A percentile compares a stretch with the other conserved stretches of the same genome.
Conservation (phyloP, 345 rosid genomes). For the Rubroshorea leprosula region DNA sequence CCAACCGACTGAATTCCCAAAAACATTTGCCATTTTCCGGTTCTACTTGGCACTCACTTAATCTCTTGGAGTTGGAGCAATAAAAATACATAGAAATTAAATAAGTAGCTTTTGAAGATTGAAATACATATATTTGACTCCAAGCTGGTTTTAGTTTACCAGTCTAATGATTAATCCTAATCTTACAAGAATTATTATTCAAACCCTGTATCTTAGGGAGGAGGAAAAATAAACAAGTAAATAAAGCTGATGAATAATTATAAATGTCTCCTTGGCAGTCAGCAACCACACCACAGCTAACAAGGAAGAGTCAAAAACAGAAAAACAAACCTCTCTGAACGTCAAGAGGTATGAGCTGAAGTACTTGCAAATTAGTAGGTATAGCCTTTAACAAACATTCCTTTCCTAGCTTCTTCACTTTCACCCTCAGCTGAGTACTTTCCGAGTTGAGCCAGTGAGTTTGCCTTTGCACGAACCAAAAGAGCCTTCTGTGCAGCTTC, state of each 20-base stretch:
- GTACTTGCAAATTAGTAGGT: too few species aligned
- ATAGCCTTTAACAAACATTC: too few species aligned
- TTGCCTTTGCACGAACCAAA: conserved; percentile 70
- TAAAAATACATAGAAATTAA: too few species aligned
- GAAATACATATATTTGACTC: background rate
- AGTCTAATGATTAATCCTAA: background rate
- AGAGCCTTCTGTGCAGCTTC: conserved; percentile 69
- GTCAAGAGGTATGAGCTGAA: background rate
- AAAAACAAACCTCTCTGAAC: background rate
- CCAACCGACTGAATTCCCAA: too few species aligned
- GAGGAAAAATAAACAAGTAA: too few species aligned
- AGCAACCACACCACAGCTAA: conserved; percentile 3
- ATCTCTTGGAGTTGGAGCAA: too few species aligned
- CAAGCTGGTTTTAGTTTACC: background rate
- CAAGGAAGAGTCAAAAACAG: background rate
- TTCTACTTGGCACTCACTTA: too few species aligned
- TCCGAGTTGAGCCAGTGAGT: conserved; percentile 93
- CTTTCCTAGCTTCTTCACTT: conserved; percentile 86
- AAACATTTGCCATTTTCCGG: too few species aligned
- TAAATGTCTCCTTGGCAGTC: background rate
- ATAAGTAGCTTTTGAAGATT: too few species aligned
- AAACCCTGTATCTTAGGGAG: conserved; percentile 8
- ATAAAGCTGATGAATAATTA: background rate
- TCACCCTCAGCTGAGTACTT: conserved; percentile 84
- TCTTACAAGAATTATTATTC: conserved; percentile 17